Evolutionary conservation across 169 alveolate species (phyloP).

Genomic region (Plasmodium malariae): DNA sequence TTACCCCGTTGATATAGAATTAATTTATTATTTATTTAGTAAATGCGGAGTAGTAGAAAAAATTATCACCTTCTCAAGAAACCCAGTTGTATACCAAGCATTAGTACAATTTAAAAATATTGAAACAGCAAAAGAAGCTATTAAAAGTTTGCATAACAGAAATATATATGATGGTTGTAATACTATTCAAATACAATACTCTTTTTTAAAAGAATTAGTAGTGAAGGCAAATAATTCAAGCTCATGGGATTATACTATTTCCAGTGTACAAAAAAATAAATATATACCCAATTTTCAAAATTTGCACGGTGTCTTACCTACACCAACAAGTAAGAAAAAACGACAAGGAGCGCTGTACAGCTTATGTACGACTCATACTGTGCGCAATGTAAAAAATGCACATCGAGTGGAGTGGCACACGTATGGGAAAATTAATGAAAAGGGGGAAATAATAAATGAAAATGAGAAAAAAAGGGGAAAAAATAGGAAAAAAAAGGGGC

Average conservation of each 20-base stretch:
- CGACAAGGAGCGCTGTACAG: no score
- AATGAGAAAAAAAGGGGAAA: not conserved
- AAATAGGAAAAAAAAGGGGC: not conserved
- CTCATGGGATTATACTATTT: slow-evolving; percentile 80
- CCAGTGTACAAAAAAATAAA: slow-evolving; percentile 33
- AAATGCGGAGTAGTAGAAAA: slow-evolving; percentile 79
- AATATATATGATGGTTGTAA: slow-evolving; percentile 84
- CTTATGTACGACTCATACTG: no score
- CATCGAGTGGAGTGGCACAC: no score
- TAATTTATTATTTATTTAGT: slow-evolving; percentile 81
- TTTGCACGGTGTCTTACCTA: slow-evolving; percentile 61
- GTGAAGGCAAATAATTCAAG: slow-evolving; percentile 79
- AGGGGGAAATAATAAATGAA: not conserved
- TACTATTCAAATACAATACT: slow-evolving; percentile 79
- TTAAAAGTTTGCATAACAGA: slow-evolving; percentile 76
- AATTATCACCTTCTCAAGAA: slow-evolving; percentile 81
- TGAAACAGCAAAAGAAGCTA: slow-evolving; percentile 81
- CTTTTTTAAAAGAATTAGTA: slow-evolving; percentile 77
- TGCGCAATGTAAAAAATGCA: no score
- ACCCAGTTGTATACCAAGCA: slow-evolving; percentile 81
- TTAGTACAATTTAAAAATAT: slow-evolving; percentile 77
- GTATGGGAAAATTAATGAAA: no score
- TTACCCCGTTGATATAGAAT: slow-evolving; percentile 83
- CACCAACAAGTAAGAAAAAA: slow-evolving; percentile 58
- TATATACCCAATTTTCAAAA: slow-evolving; percentile 12